Percentiles rank a stretch among this genome's conserved stretches.
Evolutionary conservation across 768 basidiomycete species (phyloP).

Genomic region (Agrocybe praecox): DNA sequence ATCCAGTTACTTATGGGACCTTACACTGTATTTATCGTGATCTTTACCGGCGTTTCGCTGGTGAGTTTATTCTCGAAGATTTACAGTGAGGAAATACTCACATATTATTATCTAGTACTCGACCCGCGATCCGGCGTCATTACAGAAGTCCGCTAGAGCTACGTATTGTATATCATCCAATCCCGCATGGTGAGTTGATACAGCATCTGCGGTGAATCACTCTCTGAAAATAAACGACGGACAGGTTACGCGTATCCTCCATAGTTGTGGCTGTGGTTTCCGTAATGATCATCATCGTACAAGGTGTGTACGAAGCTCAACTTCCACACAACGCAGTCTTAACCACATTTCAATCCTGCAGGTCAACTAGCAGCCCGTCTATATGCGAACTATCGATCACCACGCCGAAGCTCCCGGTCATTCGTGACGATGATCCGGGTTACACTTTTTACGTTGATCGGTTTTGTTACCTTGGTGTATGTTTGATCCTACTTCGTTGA

Average conservation of each 20-base stretch:
- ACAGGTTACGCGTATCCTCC: slow-evolving; percentile 18
- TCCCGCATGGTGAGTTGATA: slow-evolving; percentile 12
- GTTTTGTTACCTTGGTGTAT: slow-evolving; percentile 19
- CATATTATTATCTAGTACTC: slow-evolving; percentile 9
- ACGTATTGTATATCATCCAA: slow-evolving; percentile 21
- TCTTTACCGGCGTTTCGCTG: slow-evolving; percentile 20
- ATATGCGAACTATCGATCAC: slow-evolving; percentile 8
- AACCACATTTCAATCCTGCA: neutral
- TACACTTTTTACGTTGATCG: slow-evolving; percentile 20
- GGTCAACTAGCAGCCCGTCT: slow-evolving; percentile 19
- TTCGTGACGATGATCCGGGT: slow-evolving; percentile 19
- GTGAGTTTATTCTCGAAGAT: slow-evolving; percentile 4
- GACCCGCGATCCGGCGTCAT: slow-evolving; percentile 10
- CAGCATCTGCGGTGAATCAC: neutral
- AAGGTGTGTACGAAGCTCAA: slow-evolving; percentile 12
- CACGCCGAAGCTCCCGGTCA: slow-evolving; percentile 11
- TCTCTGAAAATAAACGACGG: neutral
- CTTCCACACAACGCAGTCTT: neutral
- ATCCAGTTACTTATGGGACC: slow-evolving; percentile 19
- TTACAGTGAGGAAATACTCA: neutral
- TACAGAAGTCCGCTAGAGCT: slow-evolving; percentile 13
- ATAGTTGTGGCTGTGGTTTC: slow-evolving; percentile 18
- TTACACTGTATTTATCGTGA: slow-evolving; percentile 19
- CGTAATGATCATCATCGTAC: slow-evolving; percentile 17
- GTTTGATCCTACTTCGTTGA: neutral